phyloP scores from a whole-genome alignment of 208 protist species.

The Acanthamoeba lenticulata region DNA sequence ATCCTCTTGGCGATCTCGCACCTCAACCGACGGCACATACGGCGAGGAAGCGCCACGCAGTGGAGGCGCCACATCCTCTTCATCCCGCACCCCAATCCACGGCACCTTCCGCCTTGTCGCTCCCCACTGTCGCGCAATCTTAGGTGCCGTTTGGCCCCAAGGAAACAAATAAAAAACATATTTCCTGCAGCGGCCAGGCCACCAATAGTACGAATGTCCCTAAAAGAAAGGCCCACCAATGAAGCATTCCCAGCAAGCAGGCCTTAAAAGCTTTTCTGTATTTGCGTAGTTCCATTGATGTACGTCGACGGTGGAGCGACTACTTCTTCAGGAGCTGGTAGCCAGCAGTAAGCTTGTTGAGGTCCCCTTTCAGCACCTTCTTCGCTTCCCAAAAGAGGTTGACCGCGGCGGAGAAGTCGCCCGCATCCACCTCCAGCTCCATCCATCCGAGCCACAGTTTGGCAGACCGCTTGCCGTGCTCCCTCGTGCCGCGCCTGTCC shows the following conservation, averaged over 20 bases:
- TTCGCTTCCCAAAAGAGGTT: constrained; percentile 24
- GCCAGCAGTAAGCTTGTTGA: not conserved
- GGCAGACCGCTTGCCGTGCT: not conserved
- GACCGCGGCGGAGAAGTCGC: not conserved
- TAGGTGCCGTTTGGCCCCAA: not conserved
- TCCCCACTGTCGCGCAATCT: not conserved
- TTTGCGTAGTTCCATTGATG: no score
- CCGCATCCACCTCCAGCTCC: not conserved
- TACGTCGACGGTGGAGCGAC: no score
- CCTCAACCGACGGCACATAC: not conserved
- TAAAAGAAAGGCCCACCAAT: not conserved
- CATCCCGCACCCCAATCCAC: not conserved
- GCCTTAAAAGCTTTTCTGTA: not conserved
- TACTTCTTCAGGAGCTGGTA: not conserved
- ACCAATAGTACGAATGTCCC: not conserved
- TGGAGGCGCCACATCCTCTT: not conserved
- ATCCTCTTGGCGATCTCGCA: not conserved
- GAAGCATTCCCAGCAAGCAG: not conserved
- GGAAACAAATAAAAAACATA: not conserved
- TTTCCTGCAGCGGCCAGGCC: not conserved
- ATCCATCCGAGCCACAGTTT: constrained; percentile 36
- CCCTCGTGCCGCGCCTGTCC: not conserved
- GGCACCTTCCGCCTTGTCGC: not conserved
- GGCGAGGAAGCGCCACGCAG: not conserved
- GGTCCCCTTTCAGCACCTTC: not conserved